phyloP scores from a whole-genome alignment of 192 early-diverging fungal species.

The Coemansia sp. region DNA sequence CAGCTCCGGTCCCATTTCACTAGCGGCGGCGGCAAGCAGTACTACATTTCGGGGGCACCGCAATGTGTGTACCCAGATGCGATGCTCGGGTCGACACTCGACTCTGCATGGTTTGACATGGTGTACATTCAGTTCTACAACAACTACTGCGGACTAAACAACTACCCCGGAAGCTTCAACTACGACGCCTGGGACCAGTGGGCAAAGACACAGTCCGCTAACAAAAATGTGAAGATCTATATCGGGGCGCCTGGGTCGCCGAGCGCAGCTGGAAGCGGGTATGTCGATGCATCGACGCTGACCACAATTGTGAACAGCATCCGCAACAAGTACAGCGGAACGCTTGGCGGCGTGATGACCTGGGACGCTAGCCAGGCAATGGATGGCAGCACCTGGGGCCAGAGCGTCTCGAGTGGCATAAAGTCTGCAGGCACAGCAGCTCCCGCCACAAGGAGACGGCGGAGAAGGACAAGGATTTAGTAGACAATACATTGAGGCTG shows the following conservation, averaged over 20 bases:
- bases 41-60: slow-evolving; percentile 61
- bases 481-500: no score
- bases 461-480: background rate
- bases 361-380: slow-evolving; percentile 58
- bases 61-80: slow-evolving; percentile 65
- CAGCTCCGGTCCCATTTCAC: slow-evolving; percentile 54
- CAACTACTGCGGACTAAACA: slow-evolving; percentile 61
- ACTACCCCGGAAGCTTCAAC: slow-evolving; percentile 56
- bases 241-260: slow-evolving; percentile 61
- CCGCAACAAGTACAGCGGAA: slow-evolving; percentile 33
- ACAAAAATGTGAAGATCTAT: slow-evolving; percentile 61
- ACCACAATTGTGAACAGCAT: slow-evolving; percentile 42
- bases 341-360: slow-evolving; percentile 73
- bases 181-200: slow-evolving; percentile 63
- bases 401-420: slow-evolving; percentile 31
- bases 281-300: slow-evolving; percentile 43
- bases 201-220: slow-evolving; percentile 57
- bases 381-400: slow-evolving; percentile 30
- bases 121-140: slow-evolving; percentile 71
- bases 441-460: background rate
- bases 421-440: slow-evolving; percentile 19
- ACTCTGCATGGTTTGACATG: slow-evolving; percentile 63
- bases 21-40: slow-evolving; percentile 48
- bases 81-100: slow-evolving; percentile 58
- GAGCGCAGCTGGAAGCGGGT: slow-evolving; percentile 57